Evolutionary conservation across 75 land plant species (phyloP).

Genomic region (Adiantum capillusveneris): DNA sequence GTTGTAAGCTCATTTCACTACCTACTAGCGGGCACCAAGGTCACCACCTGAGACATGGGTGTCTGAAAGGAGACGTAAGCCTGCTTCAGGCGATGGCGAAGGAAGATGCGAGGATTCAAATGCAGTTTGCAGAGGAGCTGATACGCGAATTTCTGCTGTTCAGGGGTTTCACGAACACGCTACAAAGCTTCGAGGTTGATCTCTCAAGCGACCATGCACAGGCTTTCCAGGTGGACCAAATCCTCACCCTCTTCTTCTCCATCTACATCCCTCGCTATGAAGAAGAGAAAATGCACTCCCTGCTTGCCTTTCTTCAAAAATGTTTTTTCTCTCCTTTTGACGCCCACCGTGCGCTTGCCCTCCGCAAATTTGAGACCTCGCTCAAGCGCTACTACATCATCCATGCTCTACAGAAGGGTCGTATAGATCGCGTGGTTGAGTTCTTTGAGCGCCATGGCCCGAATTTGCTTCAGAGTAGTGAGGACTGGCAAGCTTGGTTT

Average conservation of each 20-base stretch:
- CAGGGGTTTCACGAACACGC: constrained; percentile 73
- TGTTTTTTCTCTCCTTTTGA: constrained; percentile 61
- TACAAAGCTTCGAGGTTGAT: constrained; percentile 66
- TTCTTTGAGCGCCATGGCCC: constrained; percentile 65
- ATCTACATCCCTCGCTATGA: constrained; percentile 73
- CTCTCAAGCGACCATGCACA: constrained; percentile 62
- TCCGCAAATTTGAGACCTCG: constrained; percentile 69
- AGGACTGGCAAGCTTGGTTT: constrained; percentile 90
- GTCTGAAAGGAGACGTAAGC: too few relatives aligned
- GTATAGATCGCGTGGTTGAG: constrained; percentile 68
- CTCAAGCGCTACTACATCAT: constrained; percentile 62
- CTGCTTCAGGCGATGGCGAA: too few relatives aligned
- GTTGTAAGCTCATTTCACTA: too few relatives aligned
- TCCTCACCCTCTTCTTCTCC: constrained; percentile 64
- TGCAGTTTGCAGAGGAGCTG: constrained; percentile 78
- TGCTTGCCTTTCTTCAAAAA: constrained; percentile 57
- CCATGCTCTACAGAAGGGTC: constrained; percentile 63
- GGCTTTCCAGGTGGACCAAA: constrained; percentile 80
- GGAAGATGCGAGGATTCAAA: background rate
- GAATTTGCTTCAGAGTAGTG: constrained; percentile 46
- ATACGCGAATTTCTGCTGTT: constrained; percentile 83
- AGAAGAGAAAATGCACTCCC: constrained; percentile 55
- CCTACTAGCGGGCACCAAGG: too few relatives aligned
- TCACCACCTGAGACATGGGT: too few relatives aligned
- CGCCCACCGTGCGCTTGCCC: constrained; percentile 19